A percentile compares a stretch with the other conserved stretches of the same genome.
Evolutionary conservation across 2,329 filamentous ascomycete species (phyloP).

Genomic region (Blumeriella jaapii): DNA sequence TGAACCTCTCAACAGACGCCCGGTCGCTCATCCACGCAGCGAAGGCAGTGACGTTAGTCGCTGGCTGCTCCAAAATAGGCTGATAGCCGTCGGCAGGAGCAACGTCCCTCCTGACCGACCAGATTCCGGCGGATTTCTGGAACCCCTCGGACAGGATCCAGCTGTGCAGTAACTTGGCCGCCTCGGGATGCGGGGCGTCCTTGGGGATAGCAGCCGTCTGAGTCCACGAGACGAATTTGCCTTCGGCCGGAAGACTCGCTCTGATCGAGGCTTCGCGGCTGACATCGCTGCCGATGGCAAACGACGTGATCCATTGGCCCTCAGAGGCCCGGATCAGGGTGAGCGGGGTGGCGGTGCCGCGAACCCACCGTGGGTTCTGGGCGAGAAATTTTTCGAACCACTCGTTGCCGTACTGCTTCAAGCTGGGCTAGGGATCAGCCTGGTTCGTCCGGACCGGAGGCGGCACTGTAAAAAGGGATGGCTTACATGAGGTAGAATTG

Average conservation of each 20-base stretch:
- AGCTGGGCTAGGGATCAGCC: neutral
- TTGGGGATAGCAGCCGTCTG: constrained; percentile 38
- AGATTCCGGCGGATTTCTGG: constrained; percentile 26
- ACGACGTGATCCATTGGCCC: constrained; percentile 27
- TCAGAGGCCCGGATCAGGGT: constrained; percentile 27
- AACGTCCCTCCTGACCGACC: constrained; percentile 27
- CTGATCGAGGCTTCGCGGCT: neutral
- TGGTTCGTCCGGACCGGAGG: neutral
- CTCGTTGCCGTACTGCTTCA: constrained; percentile 2
- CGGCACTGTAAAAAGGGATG: too few species aligned
- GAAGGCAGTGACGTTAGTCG: constrained; percentile 28
- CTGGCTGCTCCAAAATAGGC: constrained; percentile 23
- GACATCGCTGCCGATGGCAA: constrained; percentile 23
- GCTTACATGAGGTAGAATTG: constrained; percentile 38
- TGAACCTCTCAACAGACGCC: constrained; percentile 27
- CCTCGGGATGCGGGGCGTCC: constrained; percentile 37
- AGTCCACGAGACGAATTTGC: constrained; percentile 36
- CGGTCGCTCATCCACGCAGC: constrained; percentile 29
- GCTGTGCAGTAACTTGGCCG: constrained; percentile 38
- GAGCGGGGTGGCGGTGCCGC: constrained; percentile 35
- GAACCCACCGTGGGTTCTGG: constrained; percentile 38
- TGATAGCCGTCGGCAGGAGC: constrained; percentile 19
- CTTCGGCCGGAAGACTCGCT: constrained; percentile 18
- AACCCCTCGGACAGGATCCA: constrained; percentile 34
- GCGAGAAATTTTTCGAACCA: constrained; percentile 37